phyloP scores from a whole-genome alignment of 805 yeast species.

The Priceomyces fermenticarens region DNA sequence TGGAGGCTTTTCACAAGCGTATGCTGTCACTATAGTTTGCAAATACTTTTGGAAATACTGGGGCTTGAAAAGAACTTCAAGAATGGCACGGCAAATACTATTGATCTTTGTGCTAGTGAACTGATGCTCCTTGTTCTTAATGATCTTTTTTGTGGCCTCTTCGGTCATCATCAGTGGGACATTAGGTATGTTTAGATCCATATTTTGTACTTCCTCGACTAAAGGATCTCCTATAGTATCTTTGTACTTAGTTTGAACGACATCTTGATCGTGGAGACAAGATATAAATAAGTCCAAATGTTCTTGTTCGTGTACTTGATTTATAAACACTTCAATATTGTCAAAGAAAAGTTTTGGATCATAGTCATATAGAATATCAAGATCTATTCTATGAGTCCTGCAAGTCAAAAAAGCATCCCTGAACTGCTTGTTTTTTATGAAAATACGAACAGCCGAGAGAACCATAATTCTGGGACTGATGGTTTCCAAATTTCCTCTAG shows the following conservation, averaged over 20 bases:
- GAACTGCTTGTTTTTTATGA: constrained; percentile 57
- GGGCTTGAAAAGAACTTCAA: constrained; percentile 52
- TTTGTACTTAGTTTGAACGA: constrained; percentile 71
- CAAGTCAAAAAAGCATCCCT: constrained; percentile 77
- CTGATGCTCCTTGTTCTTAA: constrained; percentile 36
- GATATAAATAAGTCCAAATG: constrained; percentile 85
- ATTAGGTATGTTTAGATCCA: constrained; percentile 7
- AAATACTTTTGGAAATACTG: constrained; percentile 55
- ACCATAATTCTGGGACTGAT: constrained; percentile 92
- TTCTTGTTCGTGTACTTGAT: constrained; percentile 68
- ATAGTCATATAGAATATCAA: constrained; percentile 88
- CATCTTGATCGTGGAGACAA: constrained; percentile 83
- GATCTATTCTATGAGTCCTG: constrained; percentile 85
- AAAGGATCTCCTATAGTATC: constrained; percentile 48
- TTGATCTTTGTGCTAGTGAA: constrained; percentile 61
- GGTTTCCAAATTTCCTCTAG: constrained; percentile 94
- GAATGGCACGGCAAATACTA: constrained; percentile 68
- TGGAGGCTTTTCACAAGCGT: constrained; percentile 89
- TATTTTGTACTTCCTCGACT: constrained; percentile 16
- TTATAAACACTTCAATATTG: constrained; percentile 64
- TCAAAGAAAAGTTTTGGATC: constrained; percentile 65
- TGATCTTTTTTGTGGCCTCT: constrained; percentile 28
- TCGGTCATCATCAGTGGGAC: constrained; percentile 19
- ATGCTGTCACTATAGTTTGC: constrained; percentile 84
- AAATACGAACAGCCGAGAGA: constrained; percentile 71